Conservation (phyloP, 2,329 filamentous ascomycete species). For the Zasmidium angulare region DNA sequence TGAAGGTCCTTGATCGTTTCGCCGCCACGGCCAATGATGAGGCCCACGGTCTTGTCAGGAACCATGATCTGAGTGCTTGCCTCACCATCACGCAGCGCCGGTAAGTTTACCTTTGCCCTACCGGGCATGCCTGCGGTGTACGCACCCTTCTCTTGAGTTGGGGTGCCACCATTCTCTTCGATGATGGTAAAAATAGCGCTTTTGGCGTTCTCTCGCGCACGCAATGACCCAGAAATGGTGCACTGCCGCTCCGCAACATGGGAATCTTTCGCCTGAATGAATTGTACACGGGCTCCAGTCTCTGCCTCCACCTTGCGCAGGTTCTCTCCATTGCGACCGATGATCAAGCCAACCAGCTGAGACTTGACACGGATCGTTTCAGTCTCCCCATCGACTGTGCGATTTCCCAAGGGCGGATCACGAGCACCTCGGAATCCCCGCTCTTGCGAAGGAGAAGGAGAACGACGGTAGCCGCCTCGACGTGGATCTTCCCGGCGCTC, state of each 20-base stretch:
- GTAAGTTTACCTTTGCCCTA: conserved; percentile 38
- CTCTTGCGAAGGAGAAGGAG: conserved; percentile 70
- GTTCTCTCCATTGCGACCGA: conserved; percentile 87
- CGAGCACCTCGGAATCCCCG: conserved; percentile 30
- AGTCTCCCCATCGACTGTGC: conserved; percentile 62
- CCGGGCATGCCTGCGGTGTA: conserved; percentile 38
- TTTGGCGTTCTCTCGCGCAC: conserved; percentile 74
- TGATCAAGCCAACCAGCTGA: conserved; percentile 83
- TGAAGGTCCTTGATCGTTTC: conserved; percentile 92
- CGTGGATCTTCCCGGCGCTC: conserved; percentile 72
- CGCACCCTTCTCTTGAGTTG: conserved; percentile 34
- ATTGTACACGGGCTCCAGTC: conserved; percentile 81
- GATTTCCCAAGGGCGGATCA: conserved; percentile 23
- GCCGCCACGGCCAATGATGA: conserved; percentile 91
- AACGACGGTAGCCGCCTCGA: conserved; percentile 61
- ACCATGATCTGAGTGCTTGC: conserved; percentile 93
- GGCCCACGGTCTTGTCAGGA: conserved; percentile 84
- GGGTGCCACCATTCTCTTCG: conserved; percentile 70
- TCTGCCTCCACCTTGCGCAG: conserved; percentile 80
- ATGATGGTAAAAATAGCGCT: conserved; percentile 84
- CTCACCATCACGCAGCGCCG: conserved; percentile 71
- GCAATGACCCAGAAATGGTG: conserved; percentile 74
- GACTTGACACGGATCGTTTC: conserved; percentile 87
- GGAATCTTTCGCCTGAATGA: conserved; percentile 72
- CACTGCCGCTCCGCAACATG: conserved; percentile 76